Conservation (phyloP, 169 alveolate genomes). For the Cryptosporidium bovis region DNA sequence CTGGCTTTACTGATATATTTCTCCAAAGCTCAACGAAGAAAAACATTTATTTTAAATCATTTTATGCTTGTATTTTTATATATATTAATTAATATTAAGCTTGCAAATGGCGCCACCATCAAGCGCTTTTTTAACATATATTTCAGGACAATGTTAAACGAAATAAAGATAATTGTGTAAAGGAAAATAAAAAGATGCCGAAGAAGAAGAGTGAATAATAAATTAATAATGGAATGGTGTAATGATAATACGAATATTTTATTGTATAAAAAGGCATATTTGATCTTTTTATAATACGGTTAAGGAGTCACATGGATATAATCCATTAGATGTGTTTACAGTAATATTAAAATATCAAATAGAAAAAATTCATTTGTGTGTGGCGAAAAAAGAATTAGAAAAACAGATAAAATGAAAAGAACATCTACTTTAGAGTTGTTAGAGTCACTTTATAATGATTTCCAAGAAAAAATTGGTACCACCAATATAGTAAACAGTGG, state of each 20-base stretch:
- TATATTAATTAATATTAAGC: no score
- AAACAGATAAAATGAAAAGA: background rate
- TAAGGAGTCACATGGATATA: background rate
- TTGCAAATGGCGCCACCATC: no score
- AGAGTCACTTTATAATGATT: constrained; percentile 15
- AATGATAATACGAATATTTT: no score
- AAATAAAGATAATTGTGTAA: no score
- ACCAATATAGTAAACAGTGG: background rate
- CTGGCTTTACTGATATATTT: constrained; percentile 87
- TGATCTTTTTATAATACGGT: background rate
- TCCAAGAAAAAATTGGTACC: background rate
- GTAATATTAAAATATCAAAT: background rate
- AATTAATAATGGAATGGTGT: no score
- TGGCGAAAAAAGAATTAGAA: background rate
- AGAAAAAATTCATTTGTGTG: background rate
- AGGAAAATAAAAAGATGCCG: no score
- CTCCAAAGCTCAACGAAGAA: constrained; percentile 92
- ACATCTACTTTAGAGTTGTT: constrained; percentile 25
- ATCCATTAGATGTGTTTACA: background rate
- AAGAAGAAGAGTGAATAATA: no score
- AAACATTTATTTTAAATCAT: constrained; percentile 78
- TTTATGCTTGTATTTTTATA: no score
- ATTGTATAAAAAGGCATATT: background rate
- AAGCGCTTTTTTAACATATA: no score
- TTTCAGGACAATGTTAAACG: no score